phyloP scores from a whole-genome alignment of 495 filamentous ascomycete genomes.

The Apodospora peruviana region DNA sequence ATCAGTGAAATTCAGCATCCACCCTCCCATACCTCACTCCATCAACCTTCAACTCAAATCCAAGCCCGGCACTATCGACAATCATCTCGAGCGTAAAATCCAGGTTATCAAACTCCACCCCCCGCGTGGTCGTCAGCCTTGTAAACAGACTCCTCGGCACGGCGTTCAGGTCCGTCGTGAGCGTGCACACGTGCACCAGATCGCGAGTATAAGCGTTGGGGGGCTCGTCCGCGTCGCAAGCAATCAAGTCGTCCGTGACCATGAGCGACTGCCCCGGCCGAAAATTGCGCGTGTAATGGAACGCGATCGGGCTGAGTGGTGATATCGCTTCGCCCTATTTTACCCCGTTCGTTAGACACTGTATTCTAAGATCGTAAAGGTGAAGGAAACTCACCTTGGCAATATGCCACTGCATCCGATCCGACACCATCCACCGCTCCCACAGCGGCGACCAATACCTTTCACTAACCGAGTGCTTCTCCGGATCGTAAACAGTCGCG shows the following conservation, averaged over 20 bases:
- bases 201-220: conserved; percentile 52
- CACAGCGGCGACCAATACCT: conserved; percentile 71
- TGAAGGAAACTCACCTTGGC: conserved; percentile 49
- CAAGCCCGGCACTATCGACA: conserved; percentile 63
- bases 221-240: conserved; percentile 58
- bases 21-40: conserved; percentile 66
- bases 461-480: conserved; percentile 60
- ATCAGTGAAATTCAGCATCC: conserved; percentile 66
- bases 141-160: conserved; percentile 64
- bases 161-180: conserved; percentile 66
- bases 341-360: no score
- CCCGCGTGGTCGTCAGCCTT: conserved; percentile 61
- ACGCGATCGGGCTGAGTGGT: conserved; percentile 59
- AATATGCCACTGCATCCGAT: conserved; percentile 79
- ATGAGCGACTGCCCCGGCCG: conserved; percentile 57
- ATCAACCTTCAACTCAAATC: conserved; percentile 70
- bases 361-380: no score
- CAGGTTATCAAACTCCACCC: conserved; percentile 68
- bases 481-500: conserved; percentile 67
- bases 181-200: conserved; percentile 64
- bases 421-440: conserved; percentile 76
- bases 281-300: conserved; percentile 78
- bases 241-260: conserved; percentile 70
- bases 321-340: conserved; percentile 60
- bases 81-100: conserved; percentile 74